Base-by-base conservation (phyloP, 345 rosid species). In the Linum tenue region DNA sequence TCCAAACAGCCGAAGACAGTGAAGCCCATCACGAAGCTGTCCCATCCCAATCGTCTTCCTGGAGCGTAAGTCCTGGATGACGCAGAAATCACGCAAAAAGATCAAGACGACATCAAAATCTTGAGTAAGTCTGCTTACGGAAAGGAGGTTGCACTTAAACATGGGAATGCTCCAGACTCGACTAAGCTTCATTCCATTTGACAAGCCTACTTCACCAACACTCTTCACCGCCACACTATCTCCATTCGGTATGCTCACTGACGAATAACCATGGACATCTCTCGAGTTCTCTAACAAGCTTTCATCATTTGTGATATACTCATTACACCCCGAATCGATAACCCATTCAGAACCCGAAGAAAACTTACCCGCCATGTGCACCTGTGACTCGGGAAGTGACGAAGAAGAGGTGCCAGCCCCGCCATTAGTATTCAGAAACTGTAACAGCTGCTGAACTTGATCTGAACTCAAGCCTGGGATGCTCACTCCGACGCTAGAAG, bases 291-390 rank as follows among this genome's bases (percentile, higher is more conserved):
- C 4, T 5, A n/a, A n/a, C n/a, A n/a, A n/a, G n/a, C n/a, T n/a
- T n/a, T n/a, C n/a, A n/a, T n/a, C n/a, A n/a, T n/a, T n/a, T n/a
- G n/a, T n/a, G n/a, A n/a, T n/a, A n/a, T n/a, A n/a, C n/a, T n/a
- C n/a, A n/a, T n/a, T n/a, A n/a, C n/a, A n/a, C n/a, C n/a, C n/a
- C n/a, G n/a, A n/a, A n/a, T n/a, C n/a, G n/a, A n/a, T n/a, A n/a
- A 55, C 3, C 4, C 16, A 1, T 5, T 53, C 2, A 10, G 5
- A 4, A 1, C 7, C 3, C 6, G 16, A 38, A 37, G 3, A 12
- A 5, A 53, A 12, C 68, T 65, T 53, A 65, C 53, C 44, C 15
- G 50, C 3, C n/a, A n/a, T n/a, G n/a, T n/a, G n/a, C n/a, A n/a
- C n/a, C n/a, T n/a, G n/a, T n/a, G n/a, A n/a, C n/a, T 15, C 42